Evolutionary conservation across 2,329 filamentous ascomycete species (phyloP).

Genomic region (Neopestalotiopsis sp.): DNA sequence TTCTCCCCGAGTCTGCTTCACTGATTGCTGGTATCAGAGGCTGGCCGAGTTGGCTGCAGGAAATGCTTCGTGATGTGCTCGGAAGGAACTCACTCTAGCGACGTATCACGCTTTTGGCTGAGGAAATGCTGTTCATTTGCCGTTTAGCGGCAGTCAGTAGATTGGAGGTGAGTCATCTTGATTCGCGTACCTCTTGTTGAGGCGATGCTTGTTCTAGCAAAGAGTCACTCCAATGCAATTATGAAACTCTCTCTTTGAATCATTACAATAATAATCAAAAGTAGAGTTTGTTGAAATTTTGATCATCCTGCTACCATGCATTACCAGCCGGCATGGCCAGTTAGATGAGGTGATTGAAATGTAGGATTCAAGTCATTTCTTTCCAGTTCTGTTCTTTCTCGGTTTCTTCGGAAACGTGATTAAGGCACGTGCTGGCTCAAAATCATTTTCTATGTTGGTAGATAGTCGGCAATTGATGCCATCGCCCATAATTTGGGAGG

Average conservation of each 20-base stretch:
- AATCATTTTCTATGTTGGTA: background rate
- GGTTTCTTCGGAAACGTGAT: no score
- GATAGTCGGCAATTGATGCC: background rate
- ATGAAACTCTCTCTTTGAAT: background rate
- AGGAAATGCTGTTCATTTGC: background rate
- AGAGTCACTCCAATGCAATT: background rate
- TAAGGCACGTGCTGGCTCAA: background rate
- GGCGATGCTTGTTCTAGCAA: background rate
- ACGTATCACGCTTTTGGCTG: background rate
- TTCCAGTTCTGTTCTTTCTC: no score
- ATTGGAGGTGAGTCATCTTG: background rate
- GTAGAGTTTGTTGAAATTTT: background rate
- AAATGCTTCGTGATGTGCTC: constrained; percentile 36
- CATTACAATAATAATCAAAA: background rate
- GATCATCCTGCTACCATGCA: background rate
- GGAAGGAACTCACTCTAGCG: constrained; percentile 7
- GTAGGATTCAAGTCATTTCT: background rate
- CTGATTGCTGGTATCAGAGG: constrained; percentile 41
- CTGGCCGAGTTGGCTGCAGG: constrained; percentile 44
- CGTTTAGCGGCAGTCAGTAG: background rate
- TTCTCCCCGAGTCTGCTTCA: constrained; percentile 42
- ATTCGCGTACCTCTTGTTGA: background rate
- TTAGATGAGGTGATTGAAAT: background rate
- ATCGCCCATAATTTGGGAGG: background rate
- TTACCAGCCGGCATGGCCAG: background rate